Base-by-base conservation (phyloP, 345 rosid species). In the Lepidium didymum region DNA sequence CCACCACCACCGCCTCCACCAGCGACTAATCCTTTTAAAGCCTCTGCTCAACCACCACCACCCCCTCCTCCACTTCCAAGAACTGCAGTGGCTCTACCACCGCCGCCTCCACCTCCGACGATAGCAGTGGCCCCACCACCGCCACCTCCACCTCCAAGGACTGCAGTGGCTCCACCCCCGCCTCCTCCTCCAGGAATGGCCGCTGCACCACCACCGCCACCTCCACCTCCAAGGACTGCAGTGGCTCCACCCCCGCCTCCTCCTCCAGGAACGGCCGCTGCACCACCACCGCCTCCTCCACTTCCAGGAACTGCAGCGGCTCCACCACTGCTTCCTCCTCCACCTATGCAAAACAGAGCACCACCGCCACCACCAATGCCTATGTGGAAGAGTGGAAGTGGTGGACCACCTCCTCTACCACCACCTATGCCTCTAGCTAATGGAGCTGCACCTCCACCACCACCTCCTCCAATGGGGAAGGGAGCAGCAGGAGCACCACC, bases 391-490 rank as follows among this genome's bases (percentile, higher is more conserved):
- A 51, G 12, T 25, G 27, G 68, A 6, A 35, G 38, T 4, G 56
- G 31, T 45, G 77, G 81, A 47, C 82, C 86, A 2, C 59, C 71
- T 3, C 86, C 87, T 1, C 85, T 85, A 0, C 85, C 81, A 10
- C 77, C 72, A 21, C 77, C 81, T 3, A 69, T 69, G 75, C 51
- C 78, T 35, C 41, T 14, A 1, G 64, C 42, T 18, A 84, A 68
- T 11, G 87, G 83, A 53, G 64, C 69, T 34, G 67, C 82, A 59
- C 87, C 83, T 25, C 87, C 86, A 4, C 96, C 92, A 7, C 85
- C 92, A 6, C 91, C 89, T 56, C 96, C 90, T 29, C 78, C 72
- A 46, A 75, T 62, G 69, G 74, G 76, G 1, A 83, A 68, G 3
- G 86, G 81, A 21, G 61, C 51, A 31, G 72, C 49, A 16, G 73